Conservation (phyloP, 1,284 basidiomycete species). For the Abortiporus biennis region DNA sequence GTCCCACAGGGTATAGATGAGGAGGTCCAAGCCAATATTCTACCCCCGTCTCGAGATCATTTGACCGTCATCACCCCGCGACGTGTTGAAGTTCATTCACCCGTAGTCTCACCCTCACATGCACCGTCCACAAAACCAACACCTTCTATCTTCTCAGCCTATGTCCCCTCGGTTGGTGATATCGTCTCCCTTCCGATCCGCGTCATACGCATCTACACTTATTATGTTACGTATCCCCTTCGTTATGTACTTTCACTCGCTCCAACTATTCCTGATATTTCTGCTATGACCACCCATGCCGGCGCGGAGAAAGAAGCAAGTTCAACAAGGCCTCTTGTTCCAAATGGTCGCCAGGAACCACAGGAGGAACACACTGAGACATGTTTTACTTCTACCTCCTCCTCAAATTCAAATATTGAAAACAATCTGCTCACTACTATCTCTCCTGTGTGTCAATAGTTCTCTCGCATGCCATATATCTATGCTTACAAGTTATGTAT, state of each 20-base stretch:
- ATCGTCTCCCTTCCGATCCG: slow-evolving; percentile 21
- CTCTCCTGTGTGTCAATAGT: slow-evolving; percentile 47
- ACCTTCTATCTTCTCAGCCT: slow-evolving; percentile 11
- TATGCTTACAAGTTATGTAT: slow-evolving; percentile 39
- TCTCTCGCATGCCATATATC: slow-evolving; percentile 26
- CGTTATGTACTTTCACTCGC: slow-evolving; percentile 26
- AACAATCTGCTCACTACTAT: slow-evolving; percentile 21
- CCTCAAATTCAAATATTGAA: slow-evolving; percentile 7
- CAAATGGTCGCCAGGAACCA: slow-evolving; percentile 7
- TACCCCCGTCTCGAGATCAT: slow-evolving; percentile 8
- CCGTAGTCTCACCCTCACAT: background rate
- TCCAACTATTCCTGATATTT: slow-evolving; percentile 14
- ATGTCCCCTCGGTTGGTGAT: slow-evolving; percentile 17
- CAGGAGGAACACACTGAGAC: slow-evolving; percentile 7
- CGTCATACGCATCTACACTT: slow-evolving; percentile 24
- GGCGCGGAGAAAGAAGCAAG: slow-evolving; percentile 12
- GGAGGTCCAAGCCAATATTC: slow-evolving; percentile 19
- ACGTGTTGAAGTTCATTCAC: background rate
- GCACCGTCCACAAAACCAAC: slow-evolving; percentile 2
- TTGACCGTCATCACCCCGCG: too few species aligned
- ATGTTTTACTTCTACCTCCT: too few species aligned
- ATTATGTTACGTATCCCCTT: slow-evolving; percentile 19
- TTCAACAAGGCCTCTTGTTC: slow-evolving; percentile 5
- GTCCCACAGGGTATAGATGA: slow-evolving; percentile 18
- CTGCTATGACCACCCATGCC: slow-evolving; percentile 3